Percentiles rank a stretch among this genome's conserved stretches.
These are phyloP conservation scores for Perkinsus marinus DNA, from an alignment of 169 alveolate species.

Conservation along the genomic window DNA sequence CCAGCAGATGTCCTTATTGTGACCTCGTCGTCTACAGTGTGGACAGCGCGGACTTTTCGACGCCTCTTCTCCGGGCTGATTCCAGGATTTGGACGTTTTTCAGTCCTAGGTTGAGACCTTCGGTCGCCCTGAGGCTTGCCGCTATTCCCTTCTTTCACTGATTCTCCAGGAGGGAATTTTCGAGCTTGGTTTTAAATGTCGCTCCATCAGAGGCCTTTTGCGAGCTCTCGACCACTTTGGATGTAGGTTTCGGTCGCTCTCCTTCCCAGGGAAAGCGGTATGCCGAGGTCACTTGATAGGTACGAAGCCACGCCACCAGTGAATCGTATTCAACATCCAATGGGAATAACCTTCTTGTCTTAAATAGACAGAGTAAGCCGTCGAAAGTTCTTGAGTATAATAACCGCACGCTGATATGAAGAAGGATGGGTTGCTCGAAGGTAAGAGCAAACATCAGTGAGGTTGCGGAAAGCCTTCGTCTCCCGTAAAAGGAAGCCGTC, in stretches of 20 bases:
- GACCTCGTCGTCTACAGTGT: not conserved
- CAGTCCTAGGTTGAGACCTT: not conserved
- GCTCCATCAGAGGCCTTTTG: not conserved
- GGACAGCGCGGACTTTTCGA: not conserved
- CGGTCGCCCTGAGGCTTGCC: not conserved
- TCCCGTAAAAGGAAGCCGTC: no score
- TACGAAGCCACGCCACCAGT: not conserved
- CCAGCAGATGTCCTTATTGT: not conserved
- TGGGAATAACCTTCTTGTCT: not conserved
- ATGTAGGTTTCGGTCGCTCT: not conserved
- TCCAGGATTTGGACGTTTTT: not conserved
- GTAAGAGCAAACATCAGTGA: no score
- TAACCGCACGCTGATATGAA: no score
- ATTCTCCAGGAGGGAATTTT: no score
- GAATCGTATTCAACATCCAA: not conserved
- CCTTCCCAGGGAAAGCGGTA: not conserved
- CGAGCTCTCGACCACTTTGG: not conserved
- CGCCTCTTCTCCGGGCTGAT: not conserved
- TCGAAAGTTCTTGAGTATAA: no score
- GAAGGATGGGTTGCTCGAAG: no score
- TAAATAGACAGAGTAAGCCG: not conserved
- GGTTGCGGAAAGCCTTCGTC: no score
- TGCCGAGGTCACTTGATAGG: not conserved
- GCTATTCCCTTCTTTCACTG: not conserved
- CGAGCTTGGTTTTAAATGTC: no score